phyloP scores from a whole-genome alignment of 805 yeast species.

The Jamesozyma lodderae region DNA sequence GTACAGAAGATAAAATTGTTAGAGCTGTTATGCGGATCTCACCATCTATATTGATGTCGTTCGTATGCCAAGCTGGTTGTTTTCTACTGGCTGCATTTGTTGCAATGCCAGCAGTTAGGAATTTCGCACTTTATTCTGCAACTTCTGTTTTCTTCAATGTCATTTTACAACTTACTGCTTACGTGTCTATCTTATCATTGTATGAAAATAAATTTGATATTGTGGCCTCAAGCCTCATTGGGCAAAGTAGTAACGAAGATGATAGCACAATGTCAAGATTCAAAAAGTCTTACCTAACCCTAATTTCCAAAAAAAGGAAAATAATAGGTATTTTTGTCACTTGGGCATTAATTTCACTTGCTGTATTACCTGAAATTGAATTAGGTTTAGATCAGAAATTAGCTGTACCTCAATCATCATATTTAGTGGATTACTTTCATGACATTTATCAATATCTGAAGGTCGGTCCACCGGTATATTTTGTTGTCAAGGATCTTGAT shows the following conservation, averaged over 20 bases:
- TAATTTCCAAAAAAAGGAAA: constrained; percentile 42
- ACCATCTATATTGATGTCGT: constrained; percentile 75
- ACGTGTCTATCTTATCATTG: constrained; percentile 55
- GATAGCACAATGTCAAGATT: constrained; percentile 9
- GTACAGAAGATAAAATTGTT: constrained; percentile 51
- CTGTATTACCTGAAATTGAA: constrained; percentile 57
- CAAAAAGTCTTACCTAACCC: constrained; percentile 43
- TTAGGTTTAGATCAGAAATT: constrained; percentile 84
- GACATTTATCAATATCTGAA: constrained; percentile 65
- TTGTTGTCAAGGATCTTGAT: constrained; percentile 64
- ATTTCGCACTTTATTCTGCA: constrained; percentile 86
- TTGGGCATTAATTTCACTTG: constrained; percentile 61
- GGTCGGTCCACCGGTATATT: constrained; percentile 88
- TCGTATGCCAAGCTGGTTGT: constrained; percentile 69
- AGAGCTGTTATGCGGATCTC: constrained; percentile 66
- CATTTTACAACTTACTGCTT: constrained; percentile 68
- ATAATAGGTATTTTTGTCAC: constrained; percentile 47
- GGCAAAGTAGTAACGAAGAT: not conserved
- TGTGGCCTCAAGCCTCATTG: not conserved
- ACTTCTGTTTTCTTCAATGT: constrained; percentile 76
- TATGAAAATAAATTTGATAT: constrained; percentile 14
- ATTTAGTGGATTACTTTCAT: constrained; percentile 69
- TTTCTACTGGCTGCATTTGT: constrained; percentile 73
- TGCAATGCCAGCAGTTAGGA: constrained; percentile 91
- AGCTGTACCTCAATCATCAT: constrained; percentile 79